phyloP scores from a whole-genome alignment of 2,329 filamentous ascomycete genomes.

The Microcyclospora pomicola region DNA sequence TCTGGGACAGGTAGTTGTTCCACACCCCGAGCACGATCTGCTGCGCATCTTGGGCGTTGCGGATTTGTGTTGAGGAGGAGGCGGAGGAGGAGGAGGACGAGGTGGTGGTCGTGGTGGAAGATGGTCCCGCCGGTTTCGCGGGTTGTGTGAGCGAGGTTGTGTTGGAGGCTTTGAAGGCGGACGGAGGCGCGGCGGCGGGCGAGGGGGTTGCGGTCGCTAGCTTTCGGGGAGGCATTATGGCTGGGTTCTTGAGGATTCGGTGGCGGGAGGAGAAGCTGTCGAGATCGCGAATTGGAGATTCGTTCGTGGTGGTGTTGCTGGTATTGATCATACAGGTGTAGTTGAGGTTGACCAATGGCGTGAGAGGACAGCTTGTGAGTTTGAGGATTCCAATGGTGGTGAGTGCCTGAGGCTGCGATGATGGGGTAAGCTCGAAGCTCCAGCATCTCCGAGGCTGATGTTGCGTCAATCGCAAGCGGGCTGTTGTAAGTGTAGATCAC shows the following conservation, averaged over 20 bases:
- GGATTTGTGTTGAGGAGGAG: slow-evolving; percentile 3
- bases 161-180: slow-evolving; percentile 10
- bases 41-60: slow-evolving; percentile 25
- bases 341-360: no score
- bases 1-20: slow-evolving; percentile 64
- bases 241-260: no score
- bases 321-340: no score
- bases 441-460: no score
- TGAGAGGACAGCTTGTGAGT: neutral
- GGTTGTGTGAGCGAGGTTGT: slow-evolving; percentile 8
- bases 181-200: slow-evolving; percentile 13
- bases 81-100: slow-evolving; percentile 14
- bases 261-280: no score
- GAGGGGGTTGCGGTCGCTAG: slow-evolving; percentile 6
- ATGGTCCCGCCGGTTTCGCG: slow-evolving; percentile 4
- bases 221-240: no score
- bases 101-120: slow-evolving; percentile 12
- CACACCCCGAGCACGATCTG: slow-evolving; percentile 58
- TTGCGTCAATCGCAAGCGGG: no score
- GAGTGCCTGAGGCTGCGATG: neutral
- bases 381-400: neutral
- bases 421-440: neutral
- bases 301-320: no score
- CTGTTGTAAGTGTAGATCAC: no score
- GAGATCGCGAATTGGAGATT: no score